These are phyloP conservation scores for Echium plantagineum DNA, from an alignment of 257 asterid species.

Conservation along the genomic window DNA sequence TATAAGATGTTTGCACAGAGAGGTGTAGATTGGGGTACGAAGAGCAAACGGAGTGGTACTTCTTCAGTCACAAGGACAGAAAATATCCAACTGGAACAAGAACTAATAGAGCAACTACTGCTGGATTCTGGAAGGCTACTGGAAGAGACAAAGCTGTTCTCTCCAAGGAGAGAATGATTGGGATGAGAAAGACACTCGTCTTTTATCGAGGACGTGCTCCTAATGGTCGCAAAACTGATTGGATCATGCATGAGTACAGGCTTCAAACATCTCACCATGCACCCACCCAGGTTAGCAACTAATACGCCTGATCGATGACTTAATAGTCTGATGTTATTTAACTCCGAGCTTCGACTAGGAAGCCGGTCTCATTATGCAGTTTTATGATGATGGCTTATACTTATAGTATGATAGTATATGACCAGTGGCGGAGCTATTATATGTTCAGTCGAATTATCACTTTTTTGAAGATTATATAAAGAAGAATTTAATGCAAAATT, in stretches of 20 bases:
- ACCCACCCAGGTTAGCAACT: background rate
- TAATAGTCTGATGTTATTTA: too few relatives aligned
- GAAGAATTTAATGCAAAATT: too few relatives aligned
- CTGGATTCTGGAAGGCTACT: slow-evolving; percentile 26
- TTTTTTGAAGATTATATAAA: too few relatives aligned
- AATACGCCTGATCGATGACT: too few relatives aligned
- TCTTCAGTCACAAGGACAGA: slow-evolving; percentile 23
- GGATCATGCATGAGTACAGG: slow-evolving; percentile 27
- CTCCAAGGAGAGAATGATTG: slow-evolving; percentile 14
- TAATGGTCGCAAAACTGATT: slow-evolving; percentile 18
- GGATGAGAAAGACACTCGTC: slow-evolving; percentile 21
- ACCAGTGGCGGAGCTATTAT: too few relatives aligned
- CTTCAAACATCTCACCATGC: slow-evolving; percentile 3
- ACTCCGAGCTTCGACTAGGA: too few relatives aligned
- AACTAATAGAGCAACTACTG: slow-evolving; percentile 20
- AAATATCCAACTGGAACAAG: slow-evolving; percentile 18
- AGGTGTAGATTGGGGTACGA: slow-evolving; percentile 18
- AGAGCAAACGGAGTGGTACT: slow-evolving; percentile 19
- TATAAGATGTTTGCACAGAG: background rate
- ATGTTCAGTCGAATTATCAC: too few relatives aligned
- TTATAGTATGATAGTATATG: too few relatives aligned
- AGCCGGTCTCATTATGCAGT: too few relatives aligned
- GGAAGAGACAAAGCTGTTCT: slow-evolving; percentile 20
- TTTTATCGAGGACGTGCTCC: slow-evolving; percentile 25
- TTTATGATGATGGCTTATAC: too few relatives aligned